A percentile compares a stretch with the other conserved stretches of the same genome.
phyloP scores from a whole-genome alignment of 208 protist species.

The Wallacemonas collosoma region DNA sequence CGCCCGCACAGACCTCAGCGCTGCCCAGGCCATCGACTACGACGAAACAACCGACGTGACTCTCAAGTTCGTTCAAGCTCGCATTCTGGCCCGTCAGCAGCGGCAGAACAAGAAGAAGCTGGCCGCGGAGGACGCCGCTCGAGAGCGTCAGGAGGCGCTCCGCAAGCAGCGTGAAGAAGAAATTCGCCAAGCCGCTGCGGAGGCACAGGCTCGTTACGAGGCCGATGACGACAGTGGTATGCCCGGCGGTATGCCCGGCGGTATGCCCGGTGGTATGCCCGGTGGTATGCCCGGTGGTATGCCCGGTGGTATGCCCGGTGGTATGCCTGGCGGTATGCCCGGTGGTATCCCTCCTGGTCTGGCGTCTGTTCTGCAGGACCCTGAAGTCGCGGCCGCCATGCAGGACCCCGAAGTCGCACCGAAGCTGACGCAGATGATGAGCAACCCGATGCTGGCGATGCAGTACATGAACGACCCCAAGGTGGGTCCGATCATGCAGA shows the following conservation, averaged over 20 bases:
- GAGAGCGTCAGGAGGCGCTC: slow-evolving; percentile 33
- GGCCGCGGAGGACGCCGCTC: slow-evolving; percentile 42
- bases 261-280: slow-evolving; percentile 44
- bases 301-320: slow-evolving; percentile 46
- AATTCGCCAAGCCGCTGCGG: slow-evolving; percentile 32
- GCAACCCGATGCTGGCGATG: slow-evolving; percentile 74
- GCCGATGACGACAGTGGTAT: slow-evolving; percentile 26
- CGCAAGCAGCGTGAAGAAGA: slow-evolving; percentile 50
- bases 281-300: slow-evolving; percentile 50
- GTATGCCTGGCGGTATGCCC: slow-evolving; percentile 37
- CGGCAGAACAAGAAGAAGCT: slow-evolving; percentile 35
- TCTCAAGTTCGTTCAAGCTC: slow-evolving; percentile 52
- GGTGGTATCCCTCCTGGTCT: slow-evolving; percentile 43
- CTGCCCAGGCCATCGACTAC: slow-evolving; percentile 80
- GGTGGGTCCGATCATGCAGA: slow-evolving; percentile 71
- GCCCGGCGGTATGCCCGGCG: slow-evolving; percentile 41
- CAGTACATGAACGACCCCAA: slow-evolving; percentile 76
- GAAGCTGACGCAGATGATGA: slow-evolving; percentile 57
- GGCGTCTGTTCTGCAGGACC: slow-evolving; percentile 42
- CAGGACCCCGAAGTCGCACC: slow-evolving; percentile 74
- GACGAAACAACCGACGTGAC: slow-evolving; percentile 53
- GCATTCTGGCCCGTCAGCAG: slow-evolving; percentile 38
- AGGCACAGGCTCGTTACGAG: slow-evolving; percentile 14
- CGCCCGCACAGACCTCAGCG: slow-evolving; percentile 66
- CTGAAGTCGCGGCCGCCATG: slow-evolving; percentile 65